A percentile compares a stretch with the other conserved stretches of the same genome.
Conservation (phyloP, 176 grass and related monocot genomes). For the Aegilops sharonensis region DNA sequence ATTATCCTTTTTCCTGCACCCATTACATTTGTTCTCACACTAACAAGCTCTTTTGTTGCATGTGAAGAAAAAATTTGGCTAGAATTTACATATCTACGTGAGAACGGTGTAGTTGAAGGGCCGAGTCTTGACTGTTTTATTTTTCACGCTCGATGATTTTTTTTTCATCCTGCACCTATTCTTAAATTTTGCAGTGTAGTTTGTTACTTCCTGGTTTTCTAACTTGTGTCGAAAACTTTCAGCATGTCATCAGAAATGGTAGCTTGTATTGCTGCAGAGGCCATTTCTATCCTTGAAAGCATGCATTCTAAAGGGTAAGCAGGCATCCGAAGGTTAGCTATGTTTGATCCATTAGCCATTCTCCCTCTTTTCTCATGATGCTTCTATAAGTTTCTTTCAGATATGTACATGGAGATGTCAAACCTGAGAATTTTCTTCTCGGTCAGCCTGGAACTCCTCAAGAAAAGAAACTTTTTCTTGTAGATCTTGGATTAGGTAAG, state of each 20-base stretch:
- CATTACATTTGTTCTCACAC: not conserved
- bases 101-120: not conserved
- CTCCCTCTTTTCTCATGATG: constrained; percentile 4
- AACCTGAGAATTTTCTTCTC: constrained; percentile 88
- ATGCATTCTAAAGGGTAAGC: constrained; percentile 85
- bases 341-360: not conserved
- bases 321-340: not conserved
- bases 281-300: constrained; percentile 81
- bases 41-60: not conserved
- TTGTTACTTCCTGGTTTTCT: constrained; percentile 1
- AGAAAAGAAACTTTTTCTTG: constrained; percentile 90
- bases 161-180: not conserved
- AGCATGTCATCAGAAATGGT: constrained; percentile 95
- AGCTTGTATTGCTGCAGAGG: constrained; percentile 75
- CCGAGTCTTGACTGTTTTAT: not conserved
- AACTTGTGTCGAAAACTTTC: constrained; percentile 31
- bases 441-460: constrained; percentile 83
- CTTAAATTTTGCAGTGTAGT: not conserved
- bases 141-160: not conserved
- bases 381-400: constrained; percentile 22
- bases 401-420: constrained; percentile 91
- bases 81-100: not conserved
- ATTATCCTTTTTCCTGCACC: not conserved
- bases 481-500: constrained; percentile 89
- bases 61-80: not conserved